These are phyloP conservation scores for Leishmania mexicana DNA, from an alignment of 208 protist genomes.

Conservation along the genomic window DNA sequence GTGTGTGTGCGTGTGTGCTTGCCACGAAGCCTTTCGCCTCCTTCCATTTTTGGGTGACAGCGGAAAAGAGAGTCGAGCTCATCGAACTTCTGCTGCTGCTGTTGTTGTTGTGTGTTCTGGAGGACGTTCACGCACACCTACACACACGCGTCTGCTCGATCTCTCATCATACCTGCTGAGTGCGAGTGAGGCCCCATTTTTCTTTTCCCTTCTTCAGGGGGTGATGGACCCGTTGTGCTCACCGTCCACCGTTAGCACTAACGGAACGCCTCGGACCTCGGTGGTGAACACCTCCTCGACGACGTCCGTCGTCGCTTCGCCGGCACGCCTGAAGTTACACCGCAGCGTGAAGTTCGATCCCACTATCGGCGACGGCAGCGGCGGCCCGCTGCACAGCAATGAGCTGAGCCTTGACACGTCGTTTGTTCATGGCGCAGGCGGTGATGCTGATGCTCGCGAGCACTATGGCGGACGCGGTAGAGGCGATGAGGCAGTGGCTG, in stretches of 20 bases:
- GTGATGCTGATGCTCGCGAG: background rate
- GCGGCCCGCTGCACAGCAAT: background rate
- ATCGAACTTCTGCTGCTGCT: background rate
- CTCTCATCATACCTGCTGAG: no score
- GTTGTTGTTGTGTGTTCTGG: background rate
- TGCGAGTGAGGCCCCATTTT: background rate
- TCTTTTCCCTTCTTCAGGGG: background rate
- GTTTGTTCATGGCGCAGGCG: background rate
- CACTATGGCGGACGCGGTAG: background rate
- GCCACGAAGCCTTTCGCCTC: no score
- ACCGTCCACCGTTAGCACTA: background rate
- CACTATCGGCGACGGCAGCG: background rate
- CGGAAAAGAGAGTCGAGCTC: background rate
- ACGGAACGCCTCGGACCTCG: background rate
- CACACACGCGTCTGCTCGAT: background rate
- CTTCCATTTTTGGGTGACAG: no score
- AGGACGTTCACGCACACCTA: no score
- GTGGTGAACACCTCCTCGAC: background rate
- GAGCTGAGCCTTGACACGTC: slow-evolving; percentile 9
- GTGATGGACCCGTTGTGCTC: background rate
- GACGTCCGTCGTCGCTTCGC: background rate
- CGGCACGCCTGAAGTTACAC: background rate
- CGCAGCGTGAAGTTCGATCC: slow-evolving; percentile 18
- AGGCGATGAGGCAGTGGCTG: background rate
- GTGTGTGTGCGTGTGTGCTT: background rate